Conservation (phyloP, 345 rosid genomes). For the Camelina hispida region DNA sequence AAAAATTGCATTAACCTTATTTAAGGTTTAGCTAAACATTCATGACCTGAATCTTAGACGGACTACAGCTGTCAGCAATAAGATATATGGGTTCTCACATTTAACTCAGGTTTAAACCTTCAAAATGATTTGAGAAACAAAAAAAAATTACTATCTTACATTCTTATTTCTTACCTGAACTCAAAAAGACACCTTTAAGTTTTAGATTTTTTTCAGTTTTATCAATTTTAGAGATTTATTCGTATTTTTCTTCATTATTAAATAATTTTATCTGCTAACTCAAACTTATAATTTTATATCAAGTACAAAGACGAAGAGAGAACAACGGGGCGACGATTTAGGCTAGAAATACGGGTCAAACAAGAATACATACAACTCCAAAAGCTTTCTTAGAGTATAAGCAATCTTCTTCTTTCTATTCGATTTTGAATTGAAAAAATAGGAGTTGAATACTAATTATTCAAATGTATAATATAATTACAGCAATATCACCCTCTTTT, state of each 20-base stretch:
- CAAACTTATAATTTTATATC: conserved; percentile 12
- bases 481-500: background rate
- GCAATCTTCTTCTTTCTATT: conserved; percentile 49
- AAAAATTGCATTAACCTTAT: too few species aligned
- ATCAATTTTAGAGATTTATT: background rate
- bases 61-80: too few species aligned
- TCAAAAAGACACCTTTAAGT: too few species aligned
- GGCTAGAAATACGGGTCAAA: conserved; percentile 87
- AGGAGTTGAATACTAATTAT: conserved; percentile 11
- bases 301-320: conserved; percentile 48
- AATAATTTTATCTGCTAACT: conserved; percentile 3
- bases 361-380: conserved; percentile 57
- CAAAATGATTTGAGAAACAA: background rate
- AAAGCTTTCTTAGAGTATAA: conserved; percentile 60
- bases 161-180: too few species aligned
- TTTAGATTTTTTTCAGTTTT: too few species aligned
- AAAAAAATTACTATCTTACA: too few species aligned
- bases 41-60: too few species aligned
- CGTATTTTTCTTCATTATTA: background rate
- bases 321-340: conserved; percentile 59
- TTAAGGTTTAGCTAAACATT: too few species aligned
- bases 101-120: too few species aligned
- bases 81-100: too few species aligned
- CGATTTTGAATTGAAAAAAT: conserved; percentile 7
- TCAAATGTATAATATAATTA: conserved; percentile 1